Conservation (phyloP, 495 filamentous ascomycete species). For the Tuber melanosporum region DNA sequence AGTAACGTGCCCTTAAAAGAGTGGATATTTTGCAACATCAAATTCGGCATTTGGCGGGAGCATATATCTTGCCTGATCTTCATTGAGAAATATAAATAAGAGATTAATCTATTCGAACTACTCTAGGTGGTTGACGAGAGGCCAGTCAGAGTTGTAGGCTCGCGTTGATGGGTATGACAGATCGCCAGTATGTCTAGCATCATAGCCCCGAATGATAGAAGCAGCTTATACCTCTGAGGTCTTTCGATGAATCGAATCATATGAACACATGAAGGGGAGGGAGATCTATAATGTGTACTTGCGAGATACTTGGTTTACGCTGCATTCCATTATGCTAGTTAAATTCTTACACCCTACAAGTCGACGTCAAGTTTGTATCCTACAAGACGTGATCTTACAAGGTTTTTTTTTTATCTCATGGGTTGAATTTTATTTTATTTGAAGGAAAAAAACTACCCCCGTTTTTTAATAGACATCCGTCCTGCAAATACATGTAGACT, state of each 20-base stretch:
- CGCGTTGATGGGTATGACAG: background rate
- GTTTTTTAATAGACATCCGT: background rate
- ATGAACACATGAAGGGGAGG: background rate
- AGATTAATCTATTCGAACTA: background rate
- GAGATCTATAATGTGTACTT: background rate
- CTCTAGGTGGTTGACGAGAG: background rate
- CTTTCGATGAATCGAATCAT: background rate
- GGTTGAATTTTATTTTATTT: background rate
- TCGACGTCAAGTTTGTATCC: background rate
- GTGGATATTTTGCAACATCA: background rate
- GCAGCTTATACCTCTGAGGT: background rate
- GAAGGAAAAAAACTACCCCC: background rate
- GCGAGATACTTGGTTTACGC: background rate
- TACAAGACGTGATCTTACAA: background rate
- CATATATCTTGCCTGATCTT: background rate
- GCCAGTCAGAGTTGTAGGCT: background rate
- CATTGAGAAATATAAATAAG: background rate
- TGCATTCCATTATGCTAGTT: background rate
- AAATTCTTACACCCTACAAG: background rate
- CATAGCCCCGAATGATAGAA: background rate
- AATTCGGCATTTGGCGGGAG: rapidly evolving
- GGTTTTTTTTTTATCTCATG: background rate
- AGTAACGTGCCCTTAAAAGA: too few relatives aligned
- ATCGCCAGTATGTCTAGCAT: background rate
- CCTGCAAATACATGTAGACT: background rate